Conservation (phyloP, 148 eudicot genomes). For the Vaccinium myrtillus region DNA sequence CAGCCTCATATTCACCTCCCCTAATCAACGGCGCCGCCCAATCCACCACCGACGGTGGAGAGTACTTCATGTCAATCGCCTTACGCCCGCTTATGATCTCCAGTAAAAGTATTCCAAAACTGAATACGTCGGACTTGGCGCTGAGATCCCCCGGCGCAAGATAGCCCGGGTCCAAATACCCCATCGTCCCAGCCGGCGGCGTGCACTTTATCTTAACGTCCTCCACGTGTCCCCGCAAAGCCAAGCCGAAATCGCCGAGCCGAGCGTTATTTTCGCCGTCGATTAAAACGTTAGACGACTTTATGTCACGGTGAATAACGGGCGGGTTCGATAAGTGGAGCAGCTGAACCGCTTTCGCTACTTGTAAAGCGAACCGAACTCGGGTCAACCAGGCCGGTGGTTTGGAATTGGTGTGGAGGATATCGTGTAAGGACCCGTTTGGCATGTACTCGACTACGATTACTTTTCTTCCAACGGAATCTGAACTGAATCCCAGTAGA, state of each 20-base stretch:
- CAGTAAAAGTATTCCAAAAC: slow-evolving; percentile 32
- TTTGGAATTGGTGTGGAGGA: slow-evolving; percentile 34
- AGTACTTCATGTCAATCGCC: slow-evolving; percentile 69
- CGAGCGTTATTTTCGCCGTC: slow-evolving; percentile 53
- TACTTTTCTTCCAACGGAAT: slow-evolving; percentile 16
- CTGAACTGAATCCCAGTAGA: slow-evolving; percentile 49
- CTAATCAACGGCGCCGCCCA: slow-evolving; percentile 74
- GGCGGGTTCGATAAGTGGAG: slow-evolving; percentile 66
- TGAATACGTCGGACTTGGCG: too few relatives aligned
- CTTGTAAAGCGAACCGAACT: slow-evolving; percentile 50
- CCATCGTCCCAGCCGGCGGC: slow-evolving; percentile 40
- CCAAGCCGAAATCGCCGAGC: slow-evolving; percentile 82
- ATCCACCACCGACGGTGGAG: slow-evolving; percentile 73
- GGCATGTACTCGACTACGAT: slow-evolving; percentile 79
- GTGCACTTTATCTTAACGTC: slow-evolving; percentile 45
- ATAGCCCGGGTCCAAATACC: too few relatives aligned
- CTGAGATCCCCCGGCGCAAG: too few relatives aligned
- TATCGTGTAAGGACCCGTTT: slow-evolving; percentile 68
- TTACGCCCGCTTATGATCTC: slow-evolving; percentile 67
- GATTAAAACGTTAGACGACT: slow-evolving; percentile 68
- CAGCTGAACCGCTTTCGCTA: slow-evolving; percentile 56
- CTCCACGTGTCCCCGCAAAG: slow-evolving; percentile 62
- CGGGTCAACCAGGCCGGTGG: slow-evolving; percentile 50
- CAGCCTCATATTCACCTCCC: slow-evolving; percentile 28
- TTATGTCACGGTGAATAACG: slow-evolving; percentile 77